Conservation (phyloP, 1,284 basidiomycete genomes). For the Malassezia sp. region DNA sequence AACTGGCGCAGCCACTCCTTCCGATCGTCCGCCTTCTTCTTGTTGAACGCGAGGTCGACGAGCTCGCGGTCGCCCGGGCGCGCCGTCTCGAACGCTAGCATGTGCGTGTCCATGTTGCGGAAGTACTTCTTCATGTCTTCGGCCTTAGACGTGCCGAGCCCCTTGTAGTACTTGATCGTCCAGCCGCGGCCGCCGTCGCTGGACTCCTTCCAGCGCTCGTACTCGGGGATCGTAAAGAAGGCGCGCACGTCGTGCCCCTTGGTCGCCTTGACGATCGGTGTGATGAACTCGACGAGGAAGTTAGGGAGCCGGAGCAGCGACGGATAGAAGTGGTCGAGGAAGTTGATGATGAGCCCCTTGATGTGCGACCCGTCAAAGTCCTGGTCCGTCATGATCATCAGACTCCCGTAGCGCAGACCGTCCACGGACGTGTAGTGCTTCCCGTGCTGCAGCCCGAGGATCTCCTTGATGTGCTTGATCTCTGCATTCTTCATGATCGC, state of each 20-base stretch:
- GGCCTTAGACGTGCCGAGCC: constrained; percentile 85
- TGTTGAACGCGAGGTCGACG: constrained; percentile 97
- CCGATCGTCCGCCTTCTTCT: constrained; percentile 97
- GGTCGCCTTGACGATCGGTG: constrained; percentile 76
- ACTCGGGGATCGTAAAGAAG: constrained; percentile 97
- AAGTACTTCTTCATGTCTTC: constrained; percentile 89
- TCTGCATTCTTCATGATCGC: constrained; percentile 97
- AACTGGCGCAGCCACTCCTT: constrained; percentile 97
- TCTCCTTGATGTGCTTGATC: constrained; percentile 94
- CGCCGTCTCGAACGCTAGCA: constrained; percentile 77
- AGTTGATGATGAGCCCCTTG: constrained; percentile 97
- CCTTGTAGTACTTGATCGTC: constrained; percentile 67
- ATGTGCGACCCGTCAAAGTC: constrained; percentile 99
- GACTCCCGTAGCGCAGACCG: constrained; percentile 76
- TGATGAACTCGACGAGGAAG: constrained; percentile 96
- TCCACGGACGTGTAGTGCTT: constrained; percentile 67
- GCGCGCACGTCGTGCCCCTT: constrained; percentile 71
- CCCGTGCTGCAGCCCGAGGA: constrained; percentile 87
- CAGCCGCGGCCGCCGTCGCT: constrained; percentile 73
- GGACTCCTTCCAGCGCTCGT: constrained; percentile 76
- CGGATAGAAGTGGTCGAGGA: constrained; percentile 91
- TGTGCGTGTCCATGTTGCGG: constrained; percentile 77
- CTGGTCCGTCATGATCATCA: constrained; percentile 99
- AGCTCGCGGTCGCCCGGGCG: constrained; percentile 73
- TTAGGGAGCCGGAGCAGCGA: constrained; percentile 80